These are phyloP conservation scores for Brassica carinata DNA, from an alignment of 345 rosid species.

Conservation along the genomic window DNA sequence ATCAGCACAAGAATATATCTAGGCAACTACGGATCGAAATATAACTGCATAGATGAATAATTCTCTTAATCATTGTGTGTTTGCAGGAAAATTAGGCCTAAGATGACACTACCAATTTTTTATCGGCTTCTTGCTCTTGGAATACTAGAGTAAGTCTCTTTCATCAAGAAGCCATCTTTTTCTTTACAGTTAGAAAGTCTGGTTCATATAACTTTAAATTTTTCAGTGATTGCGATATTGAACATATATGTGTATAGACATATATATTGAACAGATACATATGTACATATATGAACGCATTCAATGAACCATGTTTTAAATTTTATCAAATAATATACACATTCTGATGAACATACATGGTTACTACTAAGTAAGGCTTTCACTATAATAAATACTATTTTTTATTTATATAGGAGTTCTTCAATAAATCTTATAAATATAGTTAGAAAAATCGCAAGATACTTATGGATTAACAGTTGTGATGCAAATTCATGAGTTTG, in stretches of 20 bases:
- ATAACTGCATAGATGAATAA: conserved; percentile 2
- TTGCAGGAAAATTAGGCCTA: conserved; percentile 86
- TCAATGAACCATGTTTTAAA: not conserved
- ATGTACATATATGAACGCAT: not conserved
- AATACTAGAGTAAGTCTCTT: conserved; percentile 73
- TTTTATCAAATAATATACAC: not conserved
- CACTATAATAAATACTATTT: not conserved
- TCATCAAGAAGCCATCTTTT: conserved; percentile 12
- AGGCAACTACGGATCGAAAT: not conserved
- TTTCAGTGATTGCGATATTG: conserved; percentile 4
- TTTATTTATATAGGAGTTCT: not conserved
- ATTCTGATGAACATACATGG: conserved; percentile 3
- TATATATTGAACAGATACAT: not conserved
- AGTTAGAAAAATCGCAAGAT: not conserved
- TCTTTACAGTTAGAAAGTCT: conserved; percentile 24
- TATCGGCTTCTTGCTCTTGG: conserved; percentile 69
- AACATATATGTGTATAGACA: not conserved
- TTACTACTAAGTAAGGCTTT: conserved; percentile 3
- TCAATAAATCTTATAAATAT: not conserved
- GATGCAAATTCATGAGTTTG: conserved; percentile 22
- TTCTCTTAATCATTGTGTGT: conserved; percentile 8
- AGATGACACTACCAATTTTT: conserved; percentile 71
- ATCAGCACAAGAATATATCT: not conserved
- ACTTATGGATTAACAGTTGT: conserved; percentile 2
- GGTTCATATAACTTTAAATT: conserved; percentile 15